A percentile compares a stretch with the other conserved stretches of the same genome.
These are phyloP conservation scores for Chlamydomonas sp. DNA, from an alignment of 139 green algal species.

Conservation along the genomic window DNA sequence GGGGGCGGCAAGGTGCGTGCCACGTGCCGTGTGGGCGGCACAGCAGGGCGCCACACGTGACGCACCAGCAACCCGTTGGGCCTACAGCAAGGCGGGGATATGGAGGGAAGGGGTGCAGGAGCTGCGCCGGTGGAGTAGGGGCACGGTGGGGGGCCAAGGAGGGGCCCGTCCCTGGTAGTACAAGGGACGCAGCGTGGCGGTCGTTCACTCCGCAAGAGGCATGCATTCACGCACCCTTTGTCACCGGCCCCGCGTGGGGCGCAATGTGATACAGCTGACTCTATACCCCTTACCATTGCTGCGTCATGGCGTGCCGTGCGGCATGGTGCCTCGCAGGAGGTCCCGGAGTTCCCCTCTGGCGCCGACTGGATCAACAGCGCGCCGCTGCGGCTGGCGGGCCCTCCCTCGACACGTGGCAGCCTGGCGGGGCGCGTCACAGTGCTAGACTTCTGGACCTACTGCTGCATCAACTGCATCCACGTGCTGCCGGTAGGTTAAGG, in stretches of 20 bases:
- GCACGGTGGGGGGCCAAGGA: too few species aligned
- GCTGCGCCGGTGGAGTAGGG: too few species aligned
- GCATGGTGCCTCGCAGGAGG: constrained; percentile 16
- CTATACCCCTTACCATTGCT: not conserved
- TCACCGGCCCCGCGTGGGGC: too few species aligned
- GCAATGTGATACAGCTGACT: not conserved
- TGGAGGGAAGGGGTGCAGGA: too few species aligned
- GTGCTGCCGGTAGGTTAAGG: constrained; percentile 64
- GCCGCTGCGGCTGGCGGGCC: constrained; percentile 42
- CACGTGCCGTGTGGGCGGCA: too few species aligned
- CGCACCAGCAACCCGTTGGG: too few species aligned
- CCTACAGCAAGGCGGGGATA: too few species aligned
- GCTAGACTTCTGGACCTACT: constrained; percentile 92
- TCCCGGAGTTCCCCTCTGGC: constrained; percentile 74
- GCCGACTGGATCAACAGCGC: constrained; percentile 72
- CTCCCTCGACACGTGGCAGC: constrained; percentile 66
- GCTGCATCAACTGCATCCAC: constrained; percentile 94
- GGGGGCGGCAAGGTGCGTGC: constrained; percentile 48
- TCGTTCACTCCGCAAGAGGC: too few species aligned
- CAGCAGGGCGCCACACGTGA: too few species aligned
- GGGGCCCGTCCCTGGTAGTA: too few species aligned
- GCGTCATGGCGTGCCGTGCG: not conserved
- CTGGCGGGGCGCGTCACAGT: constrained; percentile 58
- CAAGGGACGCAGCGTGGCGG: too few species aligned
- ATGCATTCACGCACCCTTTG: too few species aligned